Base-by-base conservation (phyloP, 805 yeast genomes). In the Metahyphopichia silvanorum region DNA sequence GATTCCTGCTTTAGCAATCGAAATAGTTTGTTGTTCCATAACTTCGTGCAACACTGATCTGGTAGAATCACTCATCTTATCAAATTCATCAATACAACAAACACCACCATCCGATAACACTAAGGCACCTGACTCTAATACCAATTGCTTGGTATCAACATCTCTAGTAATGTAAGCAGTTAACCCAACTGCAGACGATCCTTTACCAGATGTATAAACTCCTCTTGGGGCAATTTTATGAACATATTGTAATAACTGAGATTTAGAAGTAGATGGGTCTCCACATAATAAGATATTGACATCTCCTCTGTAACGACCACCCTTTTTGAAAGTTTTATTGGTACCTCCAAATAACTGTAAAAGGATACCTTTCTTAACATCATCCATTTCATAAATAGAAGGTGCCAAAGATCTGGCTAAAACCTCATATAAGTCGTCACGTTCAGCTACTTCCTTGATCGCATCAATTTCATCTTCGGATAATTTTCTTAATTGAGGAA, bases 171-270 rank as follows among this genome's bases (percentile, higher is more conserved):
- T 82, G 56, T 93, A 93, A 0, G 99, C 98, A 1, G 99, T 93
- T 51, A 93, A 70, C 70, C 99, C 99, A 31, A 93, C 99, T 0
- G 99, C 99, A 20, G 98, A 93, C 1, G 97, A 88, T 32, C 98
- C 98, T 52, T 93, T 93, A 60, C 99, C 99, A 1, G 97, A 89
- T 4, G 99, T 93, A 60, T 89, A 93, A 24, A 93, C 86, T 46
- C 98, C 98, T 55, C 98, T 74, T 27, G 99, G 99, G 1, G 98
- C 95, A 46, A 93, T 93, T 51, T 89, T 86, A 63, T 93, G 98
- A 26, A 93, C 97, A 47, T 93, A 93, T 53, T 88, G 95, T 44
- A 93, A 69, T 28, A 93, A 63, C 60, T 93, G 99, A 3, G 98
- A 93, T 56, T 93, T 93, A 9, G 97, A 81, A 2, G 99, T 93